Evolutionary conservation across 306 rosid genomes (phyloP), one percentile per base, ranked within the genome.

Genomic region (Adenanthera pavonina): DNA sequence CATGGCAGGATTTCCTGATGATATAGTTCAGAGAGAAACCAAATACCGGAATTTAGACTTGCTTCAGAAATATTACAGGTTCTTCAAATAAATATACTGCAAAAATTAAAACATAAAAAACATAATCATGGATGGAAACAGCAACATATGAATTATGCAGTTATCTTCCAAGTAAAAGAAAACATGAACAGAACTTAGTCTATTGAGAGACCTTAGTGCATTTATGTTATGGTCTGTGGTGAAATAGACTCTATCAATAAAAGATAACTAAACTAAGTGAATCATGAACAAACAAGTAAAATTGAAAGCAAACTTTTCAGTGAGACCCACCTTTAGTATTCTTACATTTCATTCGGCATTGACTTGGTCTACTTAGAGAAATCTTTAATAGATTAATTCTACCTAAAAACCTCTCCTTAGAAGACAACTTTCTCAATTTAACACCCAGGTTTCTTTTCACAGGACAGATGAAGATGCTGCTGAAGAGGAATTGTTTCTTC

Each of bases 41-140:
- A 94, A 92, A 85, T 83, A 92, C 89, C 85, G 77, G 72, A 94
- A 85, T 87, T 81, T 94, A 48, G 97, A 90, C 79, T 87, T 94
- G 90, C 92, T 92, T 87, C 94, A 91, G 82, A 94, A 94, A 71
- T 94, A 94, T 88, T 92, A 87, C 88, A 94, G 98, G 98, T 94
- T 78, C 80, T 40, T 62, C 49, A 54, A 75, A 49, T 81, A 36
- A 35, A 75, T 68, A 54, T n/a, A 3, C 44, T 8, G 51, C 86
- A 80, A 66, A 48, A 16, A 66, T 66, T 66, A 7, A 11, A 33
- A 38, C 69, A 4, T 1, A 35, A 46, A 7, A 11, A 33, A 38
- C 69, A 4, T 1, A 35, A 46, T 40, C 61, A 72, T 80, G 53
- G 48, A 77, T 54, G 78, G 75, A 67, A 82, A 69, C 61, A 64